Base-by-base conservation (phyloP, 176 grass and related monocot species). In the Hordeum marinum region DNA sequence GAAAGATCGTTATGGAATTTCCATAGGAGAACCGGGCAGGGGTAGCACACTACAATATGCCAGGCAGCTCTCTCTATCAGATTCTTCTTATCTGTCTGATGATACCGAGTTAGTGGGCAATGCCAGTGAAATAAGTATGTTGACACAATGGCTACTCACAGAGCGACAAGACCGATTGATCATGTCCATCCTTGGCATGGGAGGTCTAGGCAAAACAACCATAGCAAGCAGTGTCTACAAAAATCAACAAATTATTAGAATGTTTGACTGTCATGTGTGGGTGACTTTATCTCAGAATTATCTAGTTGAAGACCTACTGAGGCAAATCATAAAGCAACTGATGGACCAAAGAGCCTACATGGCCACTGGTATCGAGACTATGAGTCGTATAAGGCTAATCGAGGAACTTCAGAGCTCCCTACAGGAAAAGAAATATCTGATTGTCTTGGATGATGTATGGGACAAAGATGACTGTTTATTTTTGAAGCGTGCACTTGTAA, bases 151-250 rank as follows among this genome's bases (percentile, higher is more conserved):
- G 90, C 8, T 83, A 18, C 80, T 81, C 43, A 79, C 89, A 20
- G 79, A 60, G 50, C 74, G 26, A 62, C 11, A 78, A 31, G 66
- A 82, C 40, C 84, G 80, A 54, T 32, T 60, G 11, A 13, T 85
- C 39, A 85, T 94, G 9, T 72, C 89, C 11, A 87, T 89, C 17
- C 66, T 66, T 9, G 89, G 92, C 8, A 94, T 94, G 89, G 92
- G 89, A 20, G 87, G 89, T 20, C 4, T 91, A 68, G 92, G 92
- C 2, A 94, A 94, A 85, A 94, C 89, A 25, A 76, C 84, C 4
- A 68, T 89, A 20, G 77, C 87, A 21, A 89, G 62, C 71, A 73
- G 78, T 12, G 3, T 89, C 26, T 89, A 78, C 72, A 89, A 61
- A 37, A 82, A 92, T 35, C 18, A 69, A 37, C 21, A 18, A 68